These are phyloP conservation scores for Conticribra guillardii DNA, from an alignment of 108 stramenopile genomes.

Conservation along the genomic window DNA sequence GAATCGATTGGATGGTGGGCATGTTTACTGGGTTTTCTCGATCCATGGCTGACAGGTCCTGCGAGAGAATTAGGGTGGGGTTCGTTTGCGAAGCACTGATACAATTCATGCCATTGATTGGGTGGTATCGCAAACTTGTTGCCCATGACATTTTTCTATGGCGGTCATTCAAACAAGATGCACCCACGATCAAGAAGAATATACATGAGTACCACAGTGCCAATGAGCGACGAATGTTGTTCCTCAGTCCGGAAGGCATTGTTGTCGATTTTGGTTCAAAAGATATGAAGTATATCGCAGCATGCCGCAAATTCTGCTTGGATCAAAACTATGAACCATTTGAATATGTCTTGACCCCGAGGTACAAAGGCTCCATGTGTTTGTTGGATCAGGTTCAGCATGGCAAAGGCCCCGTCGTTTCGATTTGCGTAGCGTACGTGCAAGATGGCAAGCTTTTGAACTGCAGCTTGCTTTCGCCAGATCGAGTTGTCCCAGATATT, in stretches of 20 bases:
- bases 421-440: slow-evolving; percentile 42
- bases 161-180: slow-evolving; percentile 52
- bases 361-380: slow-evolving; percentile 55
- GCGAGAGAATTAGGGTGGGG: slow-evolving; percentile 45
- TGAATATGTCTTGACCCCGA: slow-evolving; percentile 54
- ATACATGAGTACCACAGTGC: slow-evolving; percentile 41
- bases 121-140: slow-evolving; percentile 56
- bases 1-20: slow-evolving; percentile 61
- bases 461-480: slow-evolving; percentile 43
- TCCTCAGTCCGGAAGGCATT: slow-evolving; percentile 50
- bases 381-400: slow-evolving; percentile 37
- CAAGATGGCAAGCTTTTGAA: slow-evolving; percentile 53
- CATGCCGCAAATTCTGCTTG: slow-evolving; percentile 45
- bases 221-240: slow-evolving; percentile 44
- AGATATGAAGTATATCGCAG: slow-evolving; percentile 44
- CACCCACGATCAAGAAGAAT: slow-evolving; percentile 34
- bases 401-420: slow-evolving; percentile 42
- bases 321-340: slow-evolving; percentile 44
- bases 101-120: slow-evolving; percentile 56
- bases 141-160: slow-evolving; percentile 55
- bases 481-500: slow-evolving; percentile 57
- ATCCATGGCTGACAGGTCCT: neutral
- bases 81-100: slow-evolving; percentile 55
- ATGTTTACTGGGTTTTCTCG: slow-evolving; percentile 48
- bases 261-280: slow-evolving; percentile 47